Conservation (phyloP, 2,329 filamentous ascomycete species). For the Aspergillus ochraceus region DNA sequence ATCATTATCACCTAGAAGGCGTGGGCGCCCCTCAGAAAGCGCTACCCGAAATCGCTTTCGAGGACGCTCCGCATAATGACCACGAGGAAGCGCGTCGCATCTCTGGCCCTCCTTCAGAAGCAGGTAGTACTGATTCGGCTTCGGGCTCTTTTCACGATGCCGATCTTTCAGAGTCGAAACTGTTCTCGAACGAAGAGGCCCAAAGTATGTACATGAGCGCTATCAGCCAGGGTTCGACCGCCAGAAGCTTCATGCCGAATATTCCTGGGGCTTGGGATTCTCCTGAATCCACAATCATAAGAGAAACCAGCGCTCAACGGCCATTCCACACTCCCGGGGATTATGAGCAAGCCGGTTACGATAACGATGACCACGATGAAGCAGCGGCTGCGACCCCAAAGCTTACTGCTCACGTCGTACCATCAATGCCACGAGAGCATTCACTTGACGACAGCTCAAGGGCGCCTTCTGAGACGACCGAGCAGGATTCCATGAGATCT, state of each 20-base stretch:
- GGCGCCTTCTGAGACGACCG: constrained; percentile 12
- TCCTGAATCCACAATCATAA: constrained; percentile 19
- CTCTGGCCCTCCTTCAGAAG: constrained; percentile 22
- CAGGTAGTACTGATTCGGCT: constrained; percentile 25
- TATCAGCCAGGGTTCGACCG: constrained; percentile 46
- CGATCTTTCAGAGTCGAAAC: constrained; percentile 47
- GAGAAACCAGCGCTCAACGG: constrained; percentile 6
- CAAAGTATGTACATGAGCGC: constrained; percentile 58
- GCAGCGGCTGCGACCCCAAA: constrained; percentile 31
- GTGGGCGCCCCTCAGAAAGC: neutral
- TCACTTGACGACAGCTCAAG: constrained; percentile 4
- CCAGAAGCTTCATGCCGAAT: constrained; percentile 28
- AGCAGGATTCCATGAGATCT: constrained; percentile 17
- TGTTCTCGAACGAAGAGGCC: constrained; percentile 52
- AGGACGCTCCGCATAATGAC: neutral
- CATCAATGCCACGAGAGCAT: constrained; percentile 14
- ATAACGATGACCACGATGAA: constrained; percentile 16
- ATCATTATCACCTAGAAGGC: neutral
- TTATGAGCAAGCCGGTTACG: neutral
- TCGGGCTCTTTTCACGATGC: constrained; percentile 25
- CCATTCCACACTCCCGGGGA: constrained; percentile 2
- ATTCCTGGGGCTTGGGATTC: constrained; percentile 48
- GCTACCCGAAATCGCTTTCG: constrained; percentile 1
- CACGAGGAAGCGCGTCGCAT: constrained; percentile 2
- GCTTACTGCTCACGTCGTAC: constrained; percentile 21